phyloP scores from a whole-genome alignment of 2,329 filamentous ascomycete species.

The Emergomyces orientalis region DNA sequence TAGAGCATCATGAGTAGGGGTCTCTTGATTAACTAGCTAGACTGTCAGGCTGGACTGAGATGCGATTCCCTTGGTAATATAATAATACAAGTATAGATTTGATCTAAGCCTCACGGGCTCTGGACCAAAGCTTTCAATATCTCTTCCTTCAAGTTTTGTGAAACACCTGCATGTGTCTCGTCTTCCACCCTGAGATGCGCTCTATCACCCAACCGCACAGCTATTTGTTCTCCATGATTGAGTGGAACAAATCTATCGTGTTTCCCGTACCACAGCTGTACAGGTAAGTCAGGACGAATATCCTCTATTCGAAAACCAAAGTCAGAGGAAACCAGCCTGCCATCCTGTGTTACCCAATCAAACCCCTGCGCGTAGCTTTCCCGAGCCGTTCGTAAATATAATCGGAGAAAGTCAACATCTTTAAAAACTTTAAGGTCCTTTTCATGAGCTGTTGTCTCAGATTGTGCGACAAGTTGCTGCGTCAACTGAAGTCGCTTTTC shows the following conservation, averaged over 20 bases:
- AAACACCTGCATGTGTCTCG: slow-evolving; percentile 25
- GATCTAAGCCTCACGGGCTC: neutral
- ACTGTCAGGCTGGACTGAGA: neutral
- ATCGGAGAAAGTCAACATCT: slow-evolving; percentile 18
- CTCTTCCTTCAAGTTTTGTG: neutral
- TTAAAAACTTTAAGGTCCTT: slow-evolving; percentile 21
- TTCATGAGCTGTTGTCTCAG: slow-evolving; percentile 10
- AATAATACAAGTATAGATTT: neutral
- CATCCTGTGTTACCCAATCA: slow-evolving; percentile 25
- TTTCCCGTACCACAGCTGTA: slow-evolving; percentile 32
- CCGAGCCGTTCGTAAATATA: slow-evolving; percentile 18
- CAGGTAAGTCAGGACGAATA: slow-evolving; percentile 27
- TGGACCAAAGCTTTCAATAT: neutral
- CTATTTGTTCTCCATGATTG: slow-evolving; percentile 27
- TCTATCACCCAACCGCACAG: slow-evolving; percentile 23
- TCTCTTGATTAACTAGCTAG: neutral
- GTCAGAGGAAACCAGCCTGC: slow-evolving; percentile 20
- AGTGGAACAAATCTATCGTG: slow-evolving; percentile 27
- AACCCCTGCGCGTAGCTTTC: slow-evolving; percentile 26
- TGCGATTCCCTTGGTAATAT: neutral
- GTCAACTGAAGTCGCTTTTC: slow-evolving; percentile 23
- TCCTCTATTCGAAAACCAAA: slow-evolving; percentile 31
- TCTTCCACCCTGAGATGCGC: slow-evolving; percentile 25
- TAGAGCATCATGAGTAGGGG: neutral
- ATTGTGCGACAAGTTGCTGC: slow-evolving; percentile 8